These are phyloP conservation scores for Aeschynomene evenia DNA, from an alignment of 306 rosid species.

Conservation along the genomic window DNA sequence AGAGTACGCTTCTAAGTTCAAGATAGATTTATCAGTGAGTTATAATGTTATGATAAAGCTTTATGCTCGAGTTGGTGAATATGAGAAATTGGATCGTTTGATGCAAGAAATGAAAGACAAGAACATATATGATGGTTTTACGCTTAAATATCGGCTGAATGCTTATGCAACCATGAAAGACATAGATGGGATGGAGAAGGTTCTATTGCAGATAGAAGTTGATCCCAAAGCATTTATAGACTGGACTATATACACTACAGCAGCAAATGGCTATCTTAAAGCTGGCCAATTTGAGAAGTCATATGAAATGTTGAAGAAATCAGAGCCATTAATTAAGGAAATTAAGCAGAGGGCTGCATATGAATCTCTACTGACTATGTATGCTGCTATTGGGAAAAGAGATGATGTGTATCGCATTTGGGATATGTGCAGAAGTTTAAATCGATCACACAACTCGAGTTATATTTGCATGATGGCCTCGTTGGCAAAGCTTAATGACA, in stretches of 20 bases:
- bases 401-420: conserved; percentile 57
- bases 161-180: conserved; percentile 39
- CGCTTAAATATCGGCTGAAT: conserved; percentile 38
- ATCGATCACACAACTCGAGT: conserved; percentile 21
- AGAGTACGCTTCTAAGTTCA: conserved; percentile 27
- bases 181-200: conserved; percentile 47
- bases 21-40: background rate
- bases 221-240: conserved; percentile 31
- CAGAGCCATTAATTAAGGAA: conserved; percentile 36
- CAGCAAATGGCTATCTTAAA: conserved; percentile 52
- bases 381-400: conserved; percentile 44
- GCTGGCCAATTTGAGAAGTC: conserved; percentile 49
- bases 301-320: conserved; percentile 39
- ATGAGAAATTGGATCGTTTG: conserved; percentile 43
- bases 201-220: conserved; percentile 44
- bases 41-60: conserved; percentile 50
- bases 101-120: conserved; percentile 51
- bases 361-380: conserved; percentile 41
- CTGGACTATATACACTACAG: conserved; percentile 43
- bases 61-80: conserved; percentile 43
- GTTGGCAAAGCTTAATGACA: conserved; percentile 51
- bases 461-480: conserved; percentile 48
- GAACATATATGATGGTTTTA: conserved; percentile 25
- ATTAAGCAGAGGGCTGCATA: conserved; percentile 36
- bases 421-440: conserved; percentile 42